These are phyloP conservation scores for Alternaria alternata DNA, from an alignment of 2,329 filamentous ascomycete genomes.

Conservation along the genomic window DNA sequence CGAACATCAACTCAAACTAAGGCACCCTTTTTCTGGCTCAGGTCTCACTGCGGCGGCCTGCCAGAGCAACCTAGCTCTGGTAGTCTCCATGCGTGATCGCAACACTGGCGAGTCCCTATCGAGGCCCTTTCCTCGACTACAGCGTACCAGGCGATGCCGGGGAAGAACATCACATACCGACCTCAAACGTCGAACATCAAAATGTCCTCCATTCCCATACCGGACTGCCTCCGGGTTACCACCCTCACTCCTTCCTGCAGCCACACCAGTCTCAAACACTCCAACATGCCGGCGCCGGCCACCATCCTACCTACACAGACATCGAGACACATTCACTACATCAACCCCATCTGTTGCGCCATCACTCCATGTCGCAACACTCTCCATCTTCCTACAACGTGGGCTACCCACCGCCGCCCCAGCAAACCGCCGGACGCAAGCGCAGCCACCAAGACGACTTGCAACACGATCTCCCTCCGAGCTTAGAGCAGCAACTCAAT, in stretches of 20 bases:
- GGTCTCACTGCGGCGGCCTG: slow-evolving; percentile 56
- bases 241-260: slow-evolving; percentile 48
- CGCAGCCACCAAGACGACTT: slow-evolving; percentile 54
- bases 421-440: slow-evolving; percentile 50
- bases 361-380: slow-evolving; percentile 49
- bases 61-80: slow-evolving; percentile 60
- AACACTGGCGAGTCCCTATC: slow-evolving; percentile 59
- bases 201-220: slow-evolving; percentile 52
- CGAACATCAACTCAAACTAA: slow-evolving; percentile 46
- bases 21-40: slow-evolving; percentile 52
- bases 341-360: slow-evolving; percentile 46
- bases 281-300: slow-evolving; percentile 47
- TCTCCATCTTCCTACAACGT: slow-evolving; percentile 49
- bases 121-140: slow-evolving; percentile 58
- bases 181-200: slow-evolving; percentile 53
- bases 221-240: slow-evolving; percentile 45
- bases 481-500: slow-evolving; percentile 51
- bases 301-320: slow-evolving; percentile 51
- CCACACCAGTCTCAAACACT: slow-evolving; percentile 49
- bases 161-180: slow-evolving; percentile 52
- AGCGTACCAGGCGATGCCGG: slow-evolving; percentile 54
- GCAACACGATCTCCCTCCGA: slow-evolving; percentile 49
- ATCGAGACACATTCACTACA: slow-evolving; percentile 50
- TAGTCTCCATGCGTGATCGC: slow-evolving; percentile 60
- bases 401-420: slow-evolving; percentile 43